Percentiles rank a stretch among this genome's conserved stretches.
phyloP scores from a whole-genome alignment of 352 stramenopile species.

The Globisporangium middletonii region DNA sequence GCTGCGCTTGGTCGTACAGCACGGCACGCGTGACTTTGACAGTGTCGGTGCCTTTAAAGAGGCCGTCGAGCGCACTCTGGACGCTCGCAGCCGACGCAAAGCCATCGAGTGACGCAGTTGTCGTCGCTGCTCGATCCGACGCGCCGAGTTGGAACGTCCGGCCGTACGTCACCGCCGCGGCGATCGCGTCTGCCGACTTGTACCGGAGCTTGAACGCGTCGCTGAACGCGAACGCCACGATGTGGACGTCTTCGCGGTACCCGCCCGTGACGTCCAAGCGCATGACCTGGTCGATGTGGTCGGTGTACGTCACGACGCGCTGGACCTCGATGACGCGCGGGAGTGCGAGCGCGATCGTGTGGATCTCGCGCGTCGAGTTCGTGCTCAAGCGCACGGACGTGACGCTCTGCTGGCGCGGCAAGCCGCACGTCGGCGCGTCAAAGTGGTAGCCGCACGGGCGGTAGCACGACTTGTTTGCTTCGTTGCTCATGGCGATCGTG shows the following conservation, averaged over 20 bases:
- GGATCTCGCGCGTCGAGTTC: constrained; percentile 59
- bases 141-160: constrained; percentile 34
- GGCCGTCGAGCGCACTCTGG: constrained; percentile 29
- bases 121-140: constrained; percentile 11
- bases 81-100: constrained; percentile 43
- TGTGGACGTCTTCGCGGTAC: constrained; percentile 36
- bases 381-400: constrained; percentile 43
- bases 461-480: constrained; percentile 56
- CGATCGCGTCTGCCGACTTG: constrained; percentile 23
- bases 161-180: constrained; percentile 27
- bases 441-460: constrained; percentile 65
- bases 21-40: constrained; percentile 32
- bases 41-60: constrained; percentile 20
- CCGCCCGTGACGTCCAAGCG: constrained; percentile 36
- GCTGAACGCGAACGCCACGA: constrained; percentile 43
- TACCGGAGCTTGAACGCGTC: constrained; percentile 43
- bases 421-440: constrained; percentile 36
- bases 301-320: constrained; percentile 43
- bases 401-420: constrained; percentile 67
- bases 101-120: constrained; percentile 26
- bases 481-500: constrained; percentile 74
- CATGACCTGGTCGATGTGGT: constrained; percentile 55
- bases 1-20: constrained; percentile 20
- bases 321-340: constrained; percentile 59
- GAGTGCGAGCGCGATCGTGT: constrained; percentile 44